These are phyloP conservation scores for Pythium guiyangense DNA, from an alignment of 352 stramenopile genomes.

Conservation along the genomic window DNA sequence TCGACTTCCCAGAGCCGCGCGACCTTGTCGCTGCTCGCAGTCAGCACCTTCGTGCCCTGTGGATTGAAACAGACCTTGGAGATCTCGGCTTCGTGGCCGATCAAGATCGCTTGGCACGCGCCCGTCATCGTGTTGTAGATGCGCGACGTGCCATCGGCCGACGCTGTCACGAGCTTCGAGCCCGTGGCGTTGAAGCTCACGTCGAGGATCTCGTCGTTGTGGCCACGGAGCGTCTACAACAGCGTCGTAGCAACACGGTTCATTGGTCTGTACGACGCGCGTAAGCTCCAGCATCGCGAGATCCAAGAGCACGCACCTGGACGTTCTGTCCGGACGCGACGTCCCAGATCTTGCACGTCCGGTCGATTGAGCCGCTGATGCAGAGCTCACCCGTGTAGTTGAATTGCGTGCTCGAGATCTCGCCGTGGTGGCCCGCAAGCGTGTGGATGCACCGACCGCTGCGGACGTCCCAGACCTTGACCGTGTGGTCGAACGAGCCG, in stretches of 20 bases:
- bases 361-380: slow-evolving; percentile 93
- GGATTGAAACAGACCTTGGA: slow-evolving; percentile 95
- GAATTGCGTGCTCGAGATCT: slow-evolving; percentile 95
- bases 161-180: slow-evolving; percentile 93
- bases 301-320: slow-evolving; percentile 25
- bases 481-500: slow-evolving; percentile 93
- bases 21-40: slow-evolving; percentile 92
- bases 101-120: slow-evolving; percentile 92
- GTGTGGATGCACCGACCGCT: slow-evolving; percentile 90
- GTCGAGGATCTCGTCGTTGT: slow-evolving; percentile 96
- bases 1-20: slow-evolving; percentile 93
- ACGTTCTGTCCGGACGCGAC: slow-evolving; percentile 89
- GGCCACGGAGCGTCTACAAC: slow-evolving; percentile 84
- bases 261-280: neutral
- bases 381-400: slow-evolving; percentile 92
- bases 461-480: slow-evolving; percentile 90
- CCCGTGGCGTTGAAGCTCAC: slow-evolving; percentile 94
- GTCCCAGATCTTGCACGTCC: slow-evolving; percentile 94
- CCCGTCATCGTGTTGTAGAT: slow-evolving; percentile 97
- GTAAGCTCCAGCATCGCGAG: neutral
- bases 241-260: neutral
- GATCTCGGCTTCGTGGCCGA: slow-evolving; percentile 94
- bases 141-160: slow-evolving; percentile 89
- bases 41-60: slow-evolving; percentile 93
- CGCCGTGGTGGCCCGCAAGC: slow-evolving; percentile 90